Evolutionary conservation across 495 filamentous ascomycete genomes (phyloP), one percentile per base, ranked within the genome.

Genomic region (Aspergillus egyptiacus): DNA sequence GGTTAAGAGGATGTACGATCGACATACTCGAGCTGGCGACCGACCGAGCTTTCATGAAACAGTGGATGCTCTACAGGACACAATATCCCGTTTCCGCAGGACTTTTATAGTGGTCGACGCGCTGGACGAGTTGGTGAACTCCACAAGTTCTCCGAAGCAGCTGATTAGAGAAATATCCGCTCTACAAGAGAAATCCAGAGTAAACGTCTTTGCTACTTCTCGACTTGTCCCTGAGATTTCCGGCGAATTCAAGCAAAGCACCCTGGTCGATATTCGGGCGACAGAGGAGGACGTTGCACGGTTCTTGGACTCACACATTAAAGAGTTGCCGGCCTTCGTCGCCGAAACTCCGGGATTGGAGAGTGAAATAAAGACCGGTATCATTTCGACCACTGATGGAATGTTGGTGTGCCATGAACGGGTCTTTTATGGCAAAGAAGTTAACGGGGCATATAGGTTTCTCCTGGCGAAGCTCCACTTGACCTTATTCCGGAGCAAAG

Each of bases 101-200:
- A 53, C 57, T 5, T 74, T 72, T 44, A 60, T 77, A 33, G 17
- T 77, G n/a, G 24, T 75, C 13, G 71, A 76, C 47, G 73, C 72
- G 28, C 54, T 76, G 5, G 72, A 76, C 50, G 72, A 76, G 52
- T 69, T 64, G 41, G 30, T 45, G 6, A 45, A 17, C 1, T 45
- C 28, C 6, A 34, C 39, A 48, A 37, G 15, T 31, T 58, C 25
- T 51, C 66, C 50, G 60, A 57, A 55, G 59, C 49, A 56, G 54
- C 71, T 46, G 71, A 11, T 51, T 47, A 14, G 54, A 56, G 17
- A 33, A 13, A 44, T 73, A n/a, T 60, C 59, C 23, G 51, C 44
- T 6, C 43, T 73, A 15, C 66, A 69, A 19, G 50, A 42, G 1
- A 52, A 51, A 18, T 38, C 19, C 1, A 35, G 55, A 17, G 36